Conservation (phyloP, 2,329 filamentous ascomycete species). For the Orbilia blumenaviensis region DNA sequence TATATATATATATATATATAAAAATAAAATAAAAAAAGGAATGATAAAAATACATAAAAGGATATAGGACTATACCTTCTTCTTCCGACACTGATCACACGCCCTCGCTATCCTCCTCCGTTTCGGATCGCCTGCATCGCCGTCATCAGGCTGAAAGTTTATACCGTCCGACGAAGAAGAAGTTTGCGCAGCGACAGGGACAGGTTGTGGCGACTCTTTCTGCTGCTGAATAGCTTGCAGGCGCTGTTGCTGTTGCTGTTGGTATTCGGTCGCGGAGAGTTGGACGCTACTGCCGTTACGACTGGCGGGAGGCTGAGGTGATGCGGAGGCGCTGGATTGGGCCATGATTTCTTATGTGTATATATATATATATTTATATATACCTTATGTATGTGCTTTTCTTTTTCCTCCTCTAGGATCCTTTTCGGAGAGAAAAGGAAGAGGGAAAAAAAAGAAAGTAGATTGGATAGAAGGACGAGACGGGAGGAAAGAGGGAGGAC, state of each 20-base stretch:
- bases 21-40: too few relatives aligned
- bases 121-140: constrained; percentile 24
- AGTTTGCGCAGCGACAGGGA: too few relatives aligned
- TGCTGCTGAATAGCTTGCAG: constrained; percentile 14
- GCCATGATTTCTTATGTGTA: too few relatives aligned
- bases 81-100: constrained; percentile 82
- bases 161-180: constrained; percentile 3
- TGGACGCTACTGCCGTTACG: constrained; percentile 44
- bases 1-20: too few relatives aligned
- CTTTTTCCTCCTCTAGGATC: neutral
- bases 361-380: neutral
- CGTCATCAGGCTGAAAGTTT: constrained; percentile 29
- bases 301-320: constrained; percentile 22
- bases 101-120: constrained; percentile 74
- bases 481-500: neutral
- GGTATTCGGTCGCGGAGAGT: constrained; percentile 50
- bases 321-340: constrained; percentile 23
- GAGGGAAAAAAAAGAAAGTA: neutral
- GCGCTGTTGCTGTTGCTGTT: constrained; percentile 31
- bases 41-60: neutral
- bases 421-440: neutral
- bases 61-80: constrained; percentile 65
- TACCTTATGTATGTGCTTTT: too few relatives aligned
- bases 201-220: constrained; percentile 12
- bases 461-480: too few relatives aligned